These are phyloP conservation scores for Sclerotinia sclerotiorum DNA, from an alignment of 2,329 filamentous ascomycete species.

Conservation along the genomic window DNA sequence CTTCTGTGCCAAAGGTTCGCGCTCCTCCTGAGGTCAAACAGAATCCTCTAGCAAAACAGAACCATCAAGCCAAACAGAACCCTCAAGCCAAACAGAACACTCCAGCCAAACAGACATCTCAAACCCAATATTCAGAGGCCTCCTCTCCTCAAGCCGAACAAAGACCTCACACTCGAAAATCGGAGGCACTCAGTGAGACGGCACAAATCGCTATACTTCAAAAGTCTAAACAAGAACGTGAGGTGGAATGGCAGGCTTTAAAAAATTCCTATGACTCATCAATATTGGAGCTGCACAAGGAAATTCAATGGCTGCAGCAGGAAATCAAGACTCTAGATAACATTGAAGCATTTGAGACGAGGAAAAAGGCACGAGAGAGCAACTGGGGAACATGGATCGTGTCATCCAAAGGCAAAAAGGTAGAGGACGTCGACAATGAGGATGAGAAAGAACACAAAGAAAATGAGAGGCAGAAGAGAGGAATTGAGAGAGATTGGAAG, in stretches of 20 bases:
- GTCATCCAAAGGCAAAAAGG: conserved; percentile 38
- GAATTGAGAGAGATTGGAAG: conserved; percentile 41
- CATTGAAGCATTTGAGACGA: conserved; percentile 37
- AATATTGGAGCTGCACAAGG: conserved; percentile 31
- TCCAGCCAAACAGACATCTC: conserved; percentile 7
- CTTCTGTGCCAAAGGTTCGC: conserved; percentile 1
- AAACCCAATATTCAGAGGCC: not conserved
- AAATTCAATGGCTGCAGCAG: conserved; percentile 34
- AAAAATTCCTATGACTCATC: conserved; percentile 32
- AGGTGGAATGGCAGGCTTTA: conserved; percentile 35
- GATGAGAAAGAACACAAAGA: conserved; percentile 40
- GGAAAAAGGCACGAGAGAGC: conserved; percentile 38
- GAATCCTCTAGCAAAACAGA: not conserved
- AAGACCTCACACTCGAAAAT: conserved; percentile 1
- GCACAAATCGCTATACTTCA: conserved; percentile 37
- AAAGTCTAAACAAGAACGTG: conserved; percentile 39
- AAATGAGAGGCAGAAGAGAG: conserved; percentile 39
- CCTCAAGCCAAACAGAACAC: not conserved
- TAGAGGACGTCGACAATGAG: conserved; percentile 38
- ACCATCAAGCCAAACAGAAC: not conserved
- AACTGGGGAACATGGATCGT: conserved; percentile 40
- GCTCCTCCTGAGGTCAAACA: conserved; percentile 4
- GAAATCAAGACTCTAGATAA: conserved; percentile 37
- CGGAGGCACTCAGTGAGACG: conserved; percentile 29
- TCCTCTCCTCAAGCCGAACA: conserved; percentile 8